Percentiles rank a stretch among this genome's conserved stretches.
These are phyloP conservation scores for Exophiala viscosa DNA, from an alignment of 2,329 filamentous ascomycete genomes.

Conservation along the genomic window DNA sequence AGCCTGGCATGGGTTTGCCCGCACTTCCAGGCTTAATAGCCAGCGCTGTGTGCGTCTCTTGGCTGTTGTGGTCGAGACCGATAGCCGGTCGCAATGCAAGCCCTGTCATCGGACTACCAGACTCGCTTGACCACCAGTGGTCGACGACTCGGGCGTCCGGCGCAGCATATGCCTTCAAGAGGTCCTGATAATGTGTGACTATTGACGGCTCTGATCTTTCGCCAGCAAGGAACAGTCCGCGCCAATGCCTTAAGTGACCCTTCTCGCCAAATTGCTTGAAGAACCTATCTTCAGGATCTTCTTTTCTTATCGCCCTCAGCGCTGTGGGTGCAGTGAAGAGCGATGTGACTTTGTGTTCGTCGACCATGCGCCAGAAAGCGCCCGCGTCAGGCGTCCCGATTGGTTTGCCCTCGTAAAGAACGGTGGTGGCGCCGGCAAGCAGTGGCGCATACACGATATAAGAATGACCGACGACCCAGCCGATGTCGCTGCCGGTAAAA, in stretches of 20 bases:
- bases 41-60: conserved; percentile 46
- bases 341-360: conserved; percentile 76
- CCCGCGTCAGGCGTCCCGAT: conserved; percentile 83
- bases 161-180: conserved; percentile 65
- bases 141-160: conserved; percentile 62
- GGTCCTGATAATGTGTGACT: conserved; percentile 71
- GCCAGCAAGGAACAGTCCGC: conserved; percentile 78
- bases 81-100: conserved; percentile 61
- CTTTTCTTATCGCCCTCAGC: conserved; percentile 78
- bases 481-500: conserved; percentile 79
- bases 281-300: conserved; percentile 70
- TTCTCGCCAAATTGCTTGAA: conserved; percentile 62
- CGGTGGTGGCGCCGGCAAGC: conserved; percentile 76
- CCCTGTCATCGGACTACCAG: conserved; percentile 65
- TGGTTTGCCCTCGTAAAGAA: conserved; percentile 92
- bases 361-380: conserved; percentile 81
- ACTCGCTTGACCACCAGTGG: conserved; percentile 73
- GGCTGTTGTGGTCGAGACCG: conserved; percentile 41
- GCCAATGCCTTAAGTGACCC: conserved; percentile 68
- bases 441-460: conserved; percentile 90
- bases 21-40: conserved; percentile 77
- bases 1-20: conserved; percentile 87
- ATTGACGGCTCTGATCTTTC: conserved; percentile 87
- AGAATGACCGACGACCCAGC: conserved; percentile 79
- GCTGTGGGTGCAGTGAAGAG: conserved; percentile 87